Conservation (phyloP, 2,329 filamentous ascomycete genomes). For the Colletotrichum gloeosporioides region DNA sequence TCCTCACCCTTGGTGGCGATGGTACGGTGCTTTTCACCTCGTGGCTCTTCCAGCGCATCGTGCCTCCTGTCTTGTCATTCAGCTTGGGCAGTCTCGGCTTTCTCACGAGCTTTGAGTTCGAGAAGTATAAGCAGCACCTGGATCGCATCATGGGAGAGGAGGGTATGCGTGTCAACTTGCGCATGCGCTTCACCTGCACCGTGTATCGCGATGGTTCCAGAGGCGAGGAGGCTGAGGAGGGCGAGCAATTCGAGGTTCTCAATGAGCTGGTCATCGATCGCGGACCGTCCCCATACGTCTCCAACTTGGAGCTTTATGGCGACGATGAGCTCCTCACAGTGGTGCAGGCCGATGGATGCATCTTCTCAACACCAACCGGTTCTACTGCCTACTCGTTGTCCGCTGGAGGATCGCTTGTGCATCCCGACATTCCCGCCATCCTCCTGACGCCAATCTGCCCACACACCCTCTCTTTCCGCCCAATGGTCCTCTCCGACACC, state of each 20-base stretch:
- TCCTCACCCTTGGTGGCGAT: conserved; percentile 85
- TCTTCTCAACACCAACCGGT: conserved; percentile 95
- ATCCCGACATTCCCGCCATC: conserved; percentile 96
- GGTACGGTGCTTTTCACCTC: conserved; percentile 88
- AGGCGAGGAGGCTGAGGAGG: conserved; percentile 77
- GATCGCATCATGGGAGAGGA: conserved; percentile 90
- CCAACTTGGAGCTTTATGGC: conserved; percentile 93
- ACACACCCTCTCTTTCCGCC: conserved; percentile 94
- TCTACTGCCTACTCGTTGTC: conserved; percentile 96
- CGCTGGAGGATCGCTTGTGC: conserved; percentile 92
- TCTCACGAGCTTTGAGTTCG: conserved; percentile 86
- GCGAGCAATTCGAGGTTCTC: conserved; percentile 95
- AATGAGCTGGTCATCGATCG: conserved; percentile 99
- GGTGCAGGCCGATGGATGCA: conserved; percentile 95
- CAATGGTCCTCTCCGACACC: conserved; percentile 96
- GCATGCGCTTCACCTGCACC: conserved; percentile 98
- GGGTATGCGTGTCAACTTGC: conserved; percentile 95
- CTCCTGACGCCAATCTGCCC: conserved; percentile 97
- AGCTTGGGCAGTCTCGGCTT: conserved; percentile 87
- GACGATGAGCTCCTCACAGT: conserved; percentile 95
- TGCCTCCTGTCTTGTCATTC: conserved; percentile 85
- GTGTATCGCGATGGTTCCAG: conserved; percentile 77
- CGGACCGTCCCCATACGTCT: conserved; percentile 95
- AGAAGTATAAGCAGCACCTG: conserved; percentile 85
- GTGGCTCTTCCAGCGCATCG: conserved; percentile 90